A percentile compares a stretch with the other conserved stretches of the same genome.
phyloP scores from a whole-genome alignment of 129 eudicot species.

The Lactuca sativa region DNA sequence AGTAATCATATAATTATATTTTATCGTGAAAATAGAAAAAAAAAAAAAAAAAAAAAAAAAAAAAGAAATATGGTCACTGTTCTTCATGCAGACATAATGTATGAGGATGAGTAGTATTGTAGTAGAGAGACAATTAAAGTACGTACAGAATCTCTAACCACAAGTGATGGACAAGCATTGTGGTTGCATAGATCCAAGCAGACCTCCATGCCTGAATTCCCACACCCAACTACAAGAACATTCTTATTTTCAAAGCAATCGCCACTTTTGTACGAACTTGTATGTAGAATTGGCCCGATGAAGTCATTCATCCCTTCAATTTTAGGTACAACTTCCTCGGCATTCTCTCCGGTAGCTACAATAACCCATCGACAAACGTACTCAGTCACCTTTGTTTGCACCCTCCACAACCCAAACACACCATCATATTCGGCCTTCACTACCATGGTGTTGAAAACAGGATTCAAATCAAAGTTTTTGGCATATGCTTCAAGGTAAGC shows the following conservation, averaged over 20 bases:
- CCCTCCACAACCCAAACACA: constrained; percentile 50
- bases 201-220: constrained; percentile 85
- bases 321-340: constrained; percentile 54
- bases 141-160: constrained; percentile 66
- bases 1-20: not conserved
- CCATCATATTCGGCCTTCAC: constrained; percentile 52
- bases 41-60: not conserved
- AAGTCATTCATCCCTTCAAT: constrained; percentile 59
- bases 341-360: constrained; percentile 78
- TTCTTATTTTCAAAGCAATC: constrained; percentile 47
- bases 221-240: constrained; percentile 79
- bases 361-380: constrained; percentile 55
- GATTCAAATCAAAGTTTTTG: constrained; percentile 34
- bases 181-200: constrained; percentile 66
- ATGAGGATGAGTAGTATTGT: not conserved
- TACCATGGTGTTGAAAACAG: constrained; percentile 44
- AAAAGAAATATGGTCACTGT: constrained; percentile 1
- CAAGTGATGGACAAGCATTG: constrained; percentile 68
- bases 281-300: constrained; percentile 47
- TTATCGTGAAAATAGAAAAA: not conserved
- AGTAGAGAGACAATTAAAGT: not conserved
- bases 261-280: constrained; percentile 63
- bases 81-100: constrained; percentile 8
- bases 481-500: constrained; percentile 59
- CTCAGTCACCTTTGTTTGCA: constrained; percentile 45